phyloP scores from a whole-genome alignment of 495 filamentous ascomycete genomes.

The Entonaema liquescens region DNA sequence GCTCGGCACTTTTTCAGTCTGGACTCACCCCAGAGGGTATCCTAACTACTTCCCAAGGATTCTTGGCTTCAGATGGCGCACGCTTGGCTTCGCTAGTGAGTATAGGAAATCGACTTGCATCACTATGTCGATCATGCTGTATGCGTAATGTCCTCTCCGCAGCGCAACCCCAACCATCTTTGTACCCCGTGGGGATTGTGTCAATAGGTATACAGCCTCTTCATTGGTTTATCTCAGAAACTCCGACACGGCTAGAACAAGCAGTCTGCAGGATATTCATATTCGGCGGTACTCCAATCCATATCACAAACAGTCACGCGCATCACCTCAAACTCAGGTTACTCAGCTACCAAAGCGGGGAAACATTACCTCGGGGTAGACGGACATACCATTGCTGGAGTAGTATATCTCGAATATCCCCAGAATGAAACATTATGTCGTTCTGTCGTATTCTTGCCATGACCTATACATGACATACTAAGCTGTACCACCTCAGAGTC shows the following conservation, averaged over 20 bases:
- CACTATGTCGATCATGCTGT: conserved; percentile 3
- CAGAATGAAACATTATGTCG: neutral
- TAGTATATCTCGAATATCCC: neutral
- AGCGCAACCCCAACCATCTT: conserved; percentile 19
- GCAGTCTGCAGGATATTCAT: neutral
- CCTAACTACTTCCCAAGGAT: neutral
- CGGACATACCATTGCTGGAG: neutral
- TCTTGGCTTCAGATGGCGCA: neutral
- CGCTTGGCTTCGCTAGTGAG: neutral
- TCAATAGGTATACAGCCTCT: conserved; percentile 11
- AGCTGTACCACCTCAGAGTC: neutral
- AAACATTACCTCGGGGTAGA: neutral
- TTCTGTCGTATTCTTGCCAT: neutral
- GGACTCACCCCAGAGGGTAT: too few relatives aligned
- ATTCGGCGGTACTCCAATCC: neutral
- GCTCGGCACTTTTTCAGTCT: too few relatives aligned
- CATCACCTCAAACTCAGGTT: neutral
- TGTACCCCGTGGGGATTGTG: conserved; percentile 23
- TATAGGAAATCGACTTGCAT: neutral
- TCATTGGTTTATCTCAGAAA: neutral
- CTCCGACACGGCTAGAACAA: neutral
- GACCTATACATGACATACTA: neutral
- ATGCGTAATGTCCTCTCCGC: conserved; percentile 19
- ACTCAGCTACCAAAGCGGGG: neutral
- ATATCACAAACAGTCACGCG: neutral